Evolutionary conservation across 495 filamentous ascomycete species (phyloP).

Genomic region (Xylaria flabelliformis): DNA sequence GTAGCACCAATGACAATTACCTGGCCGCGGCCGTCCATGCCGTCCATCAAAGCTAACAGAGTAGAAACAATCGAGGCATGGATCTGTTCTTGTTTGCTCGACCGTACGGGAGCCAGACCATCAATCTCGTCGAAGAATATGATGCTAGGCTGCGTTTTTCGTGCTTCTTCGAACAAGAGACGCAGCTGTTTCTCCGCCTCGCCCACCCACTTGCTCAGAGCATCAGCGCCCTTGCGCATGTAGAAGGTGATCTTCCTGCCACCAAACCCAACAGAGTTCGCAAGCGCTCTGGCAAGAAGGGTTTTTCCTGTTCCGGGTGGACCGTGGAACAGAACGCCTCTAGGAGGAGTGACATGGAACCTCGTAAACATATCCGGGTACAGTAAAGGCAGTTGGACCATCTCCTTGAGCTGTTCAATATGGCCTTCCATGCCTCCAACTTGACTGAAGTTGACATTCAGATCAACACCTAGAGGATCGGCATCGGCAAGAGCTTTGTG

Average conservation of each 20-base stretch:
- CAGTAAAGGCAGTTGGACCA: slow-evolving; percentile 90
- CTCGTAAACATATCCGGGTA: slow-evolving; percentile 94
- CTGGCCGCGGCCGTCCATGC: slow-evolving; percentile 97
- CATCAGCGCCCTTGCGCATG: slow-evolving; percentile 98
- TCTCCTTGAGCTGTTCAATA: slow-evolving; percentile 96
- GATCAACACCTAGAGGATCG: slow-evolving; percentile 90
- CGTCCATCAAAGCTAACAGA: slow-evolving; percentile 94
- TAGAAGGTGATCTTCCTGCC: slow-evolving; percentile 96
- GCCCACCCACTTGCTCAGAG: slow-evolving; percentile 97
- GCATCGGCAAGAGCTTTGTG: slow-evolving; percentile 80
- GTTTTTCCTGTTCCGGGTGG: slow-evolving; percentile 98
- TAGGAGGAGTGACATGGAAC: slow-evolving; percentile 90
- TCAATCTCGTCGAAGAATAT: slow-evolving; percentile 99
- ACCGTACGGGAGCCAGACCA: slow-evolving; percentile 91
- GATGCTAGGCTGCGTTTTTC: slow-evolving; percentile 94
- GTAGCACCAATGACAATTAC: slow-evolving; percentile 98
- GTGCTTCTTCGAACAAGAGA: slow-evolving; percentile 92
- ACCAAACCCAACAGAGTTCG: slow-evolving; percentile 75
- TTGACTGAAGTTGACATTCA: slow-evolving; percentile 87
- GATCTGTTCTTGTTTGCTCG: slow-evolving; percentile 97
- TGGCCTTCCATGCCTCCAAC: slow-evolving; percentile 91
- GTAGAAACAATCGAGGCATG: slow-evolving; percentile 98
- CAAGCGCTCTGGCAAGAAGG: slow-evolving; percentile 86
- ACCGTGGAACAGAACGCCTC: slow-evolving; percentile 95
- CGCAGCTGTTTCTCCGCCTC: slow-evolving; percentile 95